A percentile compares a stretch with the other conserved stretches of the same genome.
phyloP scores from a whole-genome alignment of 1,284 basidiomycete species.

The Volvariella surrecta region DNA sequence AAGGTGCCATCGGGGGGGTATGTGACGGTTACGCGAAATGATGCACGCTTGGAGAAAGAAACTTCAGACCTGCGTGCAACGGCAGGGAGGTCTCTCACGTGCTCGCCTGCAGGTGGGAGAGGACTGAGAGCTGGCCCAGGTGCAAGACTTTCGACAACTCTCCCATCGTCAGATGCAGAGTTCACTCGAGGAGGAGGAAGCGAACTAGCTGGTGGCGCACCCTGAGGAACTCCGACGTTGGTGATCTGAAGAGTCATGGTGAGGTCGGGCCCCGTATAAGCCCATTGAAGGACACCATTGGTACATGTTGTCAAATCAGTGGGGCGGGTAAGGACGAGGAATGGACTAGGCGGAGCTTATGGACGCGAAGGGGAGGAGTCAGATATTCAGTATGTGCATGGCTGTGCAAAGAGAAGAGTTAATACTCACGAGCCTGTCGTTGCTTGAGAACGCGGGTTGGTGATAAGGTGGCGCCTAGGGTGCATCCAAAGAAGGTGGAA shows the following conservation, averaged over 20 bases:
- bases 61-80: not conserved
- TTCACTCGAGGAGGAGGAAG: slow-evolving; percentile 4
- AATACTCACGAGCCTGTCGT: too few species aligned
- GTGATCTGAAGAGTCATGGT: slow-evolving; percentile 23
- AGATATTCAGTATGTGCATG: not conserved
- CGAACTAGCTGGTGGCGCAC: slow-evolving; percentile 7
- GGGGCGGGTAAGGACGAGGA: slow-evolving; percentile 17
- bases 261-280: slow-evolving; percentile 20
- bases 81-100: not conserved
- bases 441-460: too few species aligned
- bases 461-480: too few species aligned
- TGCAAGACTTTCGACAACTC: too few species aligned
- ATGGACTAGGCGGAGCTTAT: slow-evolving; percentile 2
- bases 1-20: slow-evolving; percentile 3
- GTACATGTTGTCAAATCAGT: slow-evolving; percentile 26
- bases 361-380: not conserved
- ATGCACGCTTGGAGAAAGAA: not conserved
- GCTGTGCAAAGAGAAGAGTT: not conserved
- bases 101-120: too few species aligned
- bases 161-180: not conserved
- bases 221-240: slow-evolving; percentile 21
- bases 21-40: not conserved
- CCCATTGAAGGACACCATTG: slow-evolving; percentile 25
- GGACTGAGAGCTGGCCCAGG: too few species aligned
- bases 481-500: too few species aligned